These are phyloP conservation scores for Phytophthora macrochlamydospora DNA, from an alignment of 352 stramenopile species.

Conservation along the genomic window DNA sequence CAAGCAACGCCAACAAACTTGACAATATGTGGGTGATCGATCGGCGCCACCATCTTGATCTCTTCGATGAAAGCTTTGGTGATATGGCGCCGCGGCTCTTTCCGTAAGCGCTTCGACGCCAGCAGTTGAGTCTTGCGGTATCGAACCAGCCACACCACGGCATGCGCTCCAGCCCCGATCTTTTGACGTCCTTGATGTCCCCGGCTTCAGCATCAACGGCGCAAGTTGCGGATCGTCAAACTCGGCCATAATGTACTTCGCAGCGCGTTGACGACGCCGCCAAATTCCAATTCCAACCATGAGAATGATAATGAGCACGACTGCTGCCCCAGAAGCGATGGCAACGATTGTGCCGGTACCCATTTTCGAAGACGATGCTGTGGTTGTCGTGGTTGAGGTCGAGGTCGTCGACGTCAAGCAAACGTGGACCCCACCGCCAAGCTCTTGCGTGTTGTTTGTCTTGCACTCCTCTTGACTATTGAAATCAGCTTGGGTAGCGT, in stretches of 20 bases:
- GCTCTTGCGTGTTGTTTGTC: slow-evolving; percentile 36
- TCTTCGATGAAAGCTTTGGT: slow-evolving; percentile 52
- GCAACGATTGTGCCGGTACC: slow-evolving; percentile 15
- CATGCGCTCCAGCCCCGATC: slow-evolving; percentile 33
- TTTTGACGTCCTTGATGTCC: slow-evolving; percentile 49
- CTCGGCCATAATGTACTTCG: slow-evolving; percentile 28
- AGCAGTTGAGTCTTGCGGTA: slow-evolving; percentile 43
- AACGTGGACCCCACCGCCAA: slow-evolving; percentile 26
- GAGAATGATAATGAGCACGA: slow-evolving; percentile 13
- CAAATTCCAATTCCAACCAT: slow-evolving; percentile 12
- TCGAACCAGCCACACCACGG: slow-evolving; percentile 45
- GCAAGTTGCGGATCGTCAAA: slow-evolving; percentile 44
- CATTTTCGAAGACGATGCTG: neutral
- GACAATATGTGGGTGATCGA: slow-evolving; percentile 57
- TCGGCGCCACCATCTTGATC: slow-evolving; percentile 52
- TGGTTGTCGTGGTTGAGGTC: slow-evolving; percentile 1
- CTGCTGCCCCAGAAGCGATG: slow-evolving; percentile 9
- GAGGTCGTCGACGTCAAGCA: slow-evolving; percentile 26
- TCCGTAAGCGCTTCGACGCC: slow-evolving; percentile 48
- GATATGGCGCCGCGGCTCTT: slow-evolving; percentile 34
- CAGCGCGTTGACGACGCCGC: slow-evolving; percentile 26
- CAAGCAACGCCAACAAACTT: slow-evolving; percentile 59
- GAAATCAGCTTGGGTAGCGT: slow-evolving; percentile 24
- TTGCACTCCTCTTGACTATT: slow-evolving; percentile 29
- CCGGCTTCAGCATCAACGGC: slow-evolving; percentile 42